A percentile compares a stretch with the other conserved stretches of the same genome.
These are phyloP conservation scores for Cryphonectria parasitica DNA, from an alignment of 2,329 filamentous ascomycete species.

Conservation along the genomic window DNA sequence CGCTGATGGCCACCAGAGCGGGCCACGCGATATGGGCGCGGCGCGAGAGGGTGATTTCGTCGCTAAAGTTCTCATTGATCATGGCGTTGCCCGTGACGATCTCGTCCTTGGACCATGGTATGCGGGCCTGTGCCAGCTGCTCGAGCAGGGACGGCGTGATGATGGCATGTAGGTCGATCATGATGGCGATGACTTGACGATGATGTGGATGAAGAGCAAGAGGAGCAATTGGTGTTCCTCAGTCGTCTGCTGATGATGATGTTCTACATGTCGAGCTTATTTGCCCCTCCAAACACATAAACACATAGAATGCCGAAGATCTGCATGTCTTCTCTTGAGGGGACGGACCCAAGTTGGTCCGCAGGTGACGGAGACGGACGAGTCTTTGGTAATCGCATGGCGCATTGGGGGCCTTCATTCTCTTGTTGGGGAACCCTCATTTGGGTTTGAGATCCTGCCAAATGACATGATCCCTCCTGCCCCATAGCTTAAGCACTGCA, in stretches of 20 bases:
- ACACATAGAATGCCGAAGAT: background rate
- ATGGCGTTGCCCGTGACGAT: background rate
- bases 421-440: too few species aligned
- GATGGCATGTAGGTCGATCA: conserved; percentile 17
- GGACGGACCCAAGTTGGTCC: background rate
- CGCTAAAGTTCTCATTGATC: conserved; percentile 9
- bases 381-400: background rate
- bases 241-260: background rate
- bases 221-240: background rate
- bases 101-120: conserved; percentile 9
- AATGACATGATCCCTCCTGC: background rate
- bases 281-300: background rate
- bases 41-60: background rate
- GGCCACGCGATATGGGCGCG: conserved; percentile 25
- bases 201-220: background rate
- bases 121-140: conserved; percentile 5
- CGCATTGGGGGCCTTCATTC: too few species aligned
- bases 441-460: background rate
- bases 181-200: background rate
- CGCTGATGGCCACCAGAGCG: conserved; percentile 33
- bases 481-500: background rate
- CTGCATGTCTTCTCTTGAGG: background rate
- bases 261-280: background rate
- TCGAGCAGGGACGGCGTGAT: conserved; percentile 12
- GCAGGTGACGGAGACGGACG: background rate